A percentile compares a stretch with the other conserved stretches of the same genome.
Conservation (phyloP, 331 rosid species). For the Spiraea crenata region DNA sequence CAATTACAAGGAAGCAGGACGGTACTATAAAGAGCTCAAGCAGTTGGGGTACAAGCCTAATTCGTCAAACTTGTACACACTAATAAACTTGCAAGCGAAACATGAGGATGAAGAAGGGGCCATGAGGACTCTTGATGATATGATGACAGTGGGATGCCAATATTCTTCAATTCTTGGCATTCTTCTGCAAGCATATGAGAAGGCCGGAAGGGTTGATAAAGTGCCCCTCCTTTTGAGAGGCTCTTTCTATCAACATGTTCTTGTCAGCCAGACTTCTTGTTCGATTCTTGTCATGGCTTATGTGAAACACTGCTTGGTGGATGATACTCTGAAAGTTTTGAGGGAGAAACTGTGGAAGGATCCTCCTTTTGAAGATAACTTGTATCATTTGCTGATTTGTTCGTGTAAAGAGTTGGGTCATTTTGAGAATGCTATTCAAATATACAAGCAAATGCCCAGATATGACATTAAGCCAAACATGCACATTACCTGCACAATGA, state of each 20-base stretch:
- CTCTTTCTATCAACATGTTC: constrained; percentile 53
- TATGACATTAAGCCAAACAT: constrained; percentile 49
- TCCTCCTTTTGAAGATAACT: constrained; percentile 57
- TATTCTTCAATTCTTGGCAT: constrained; percentile 60
- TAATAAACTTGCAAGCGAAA: constrained; percentile 70
- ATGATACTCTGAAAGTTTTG: constrained; percentile 66
- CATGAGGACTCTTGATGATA: constrained; percentile 55
- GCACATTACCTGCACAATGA: constrained; percentile 85
- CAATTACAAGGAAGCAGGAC: constrained; percentile 45
- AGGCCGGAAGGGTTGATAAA: constrained; percentile 56
- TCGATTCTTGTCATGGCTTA: constrained; percentile 81
- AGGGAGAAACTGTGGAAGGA: constrained; percentile 71
- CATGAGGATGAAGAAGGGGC: constrained; percentile 69
- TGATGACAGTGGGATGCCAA: constrained; percentile 69
- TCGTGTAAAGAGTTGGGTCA: constrained; percentile 71
- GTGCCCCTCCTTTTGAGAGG: constrained; percentile 65
- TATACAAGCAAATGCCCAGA: constrained; percentile 48
- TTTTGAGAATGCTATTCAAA: constrained; percentile 66
- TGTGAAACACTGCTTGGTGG: constrained; percentile 69
- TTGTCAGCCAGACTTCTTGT: constrained; percentile 71
- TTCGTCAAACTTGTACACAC: constrained; percentile 74
- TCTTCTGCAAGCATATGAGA: constrained; percentile 70
- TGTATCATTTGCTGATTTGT: constrained; percentile 88
- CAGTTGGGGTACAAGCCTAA: constrained; percentile 59
- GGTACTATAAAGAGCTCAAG: constrained; percentile 60